Conservation (phyloP, 2,329 filamentous ascomycete genomes). For the Colletotrichum sp. region DNA sequence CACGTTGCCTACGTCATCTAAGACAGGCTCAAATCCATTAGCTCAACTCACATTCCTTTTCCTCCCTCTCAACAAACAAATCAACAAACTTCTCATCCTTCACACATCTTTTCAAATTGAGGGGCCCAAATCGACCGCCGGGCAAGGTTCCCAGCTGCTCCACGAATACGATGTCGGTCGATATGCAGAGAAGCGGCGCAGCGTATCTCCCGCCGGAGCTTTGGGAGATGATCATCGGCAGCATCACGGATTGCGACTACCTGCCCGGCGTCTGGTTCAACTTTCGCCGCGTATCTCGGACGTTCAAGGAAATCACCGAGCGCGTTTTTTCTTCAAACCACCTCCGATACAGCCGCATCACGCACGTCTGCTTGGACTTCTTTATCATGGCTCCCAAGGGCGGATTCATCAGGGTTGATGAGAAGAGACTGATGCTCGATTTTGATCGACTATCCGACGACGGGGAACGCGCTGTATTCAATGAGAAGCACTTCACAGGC, state of each 20-base stretch:
- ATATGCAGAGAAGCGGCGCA: neutral
- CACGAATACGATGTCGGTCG: neutral
- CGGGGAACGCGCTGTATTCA: neutral
- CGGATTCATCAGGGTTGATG: neutral
- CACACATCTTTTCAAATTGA: neutral
- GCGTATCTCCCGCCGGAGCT: constrained; percentile 19
- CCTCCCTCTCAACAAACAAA: neutral
- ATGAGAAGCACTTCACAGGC: neutral
- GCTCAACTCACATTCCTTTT: neutral
- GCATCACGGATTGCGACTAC: constrained; percentile 18
- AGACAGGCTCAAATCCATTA: neutral
- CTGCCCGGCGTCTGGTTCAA: constrained; percentile 21
- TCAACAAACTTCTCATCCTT: neutral
- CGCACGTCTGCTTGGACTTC: constrained; percentile 4
- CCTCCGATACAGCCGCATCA: constrained; percentile 9
- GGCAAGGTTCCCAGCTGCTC: neutral
- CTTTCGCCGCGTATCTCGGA: constrained; percentile 17
- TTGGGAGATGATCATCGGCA: constrained; percentile 15
- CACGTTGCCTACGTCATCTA: neutral
- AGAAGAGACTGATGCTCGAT: neutral
- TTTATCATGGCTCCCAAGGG: neutral
- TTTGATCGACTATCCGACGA: neutral
- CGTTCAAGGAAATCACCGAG: constrained; percentile 18
- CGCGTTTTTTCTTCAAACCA: constrained; percentile 12
- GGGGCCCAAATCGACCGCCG: neutral